A percentile compares a stretch with the other conserved stretches of the same genome.
These are phyloP conservation scores for Centella asiatica DNA, from an alignment of 129 eudicot species.

Conservation along the genomic window DNA sequence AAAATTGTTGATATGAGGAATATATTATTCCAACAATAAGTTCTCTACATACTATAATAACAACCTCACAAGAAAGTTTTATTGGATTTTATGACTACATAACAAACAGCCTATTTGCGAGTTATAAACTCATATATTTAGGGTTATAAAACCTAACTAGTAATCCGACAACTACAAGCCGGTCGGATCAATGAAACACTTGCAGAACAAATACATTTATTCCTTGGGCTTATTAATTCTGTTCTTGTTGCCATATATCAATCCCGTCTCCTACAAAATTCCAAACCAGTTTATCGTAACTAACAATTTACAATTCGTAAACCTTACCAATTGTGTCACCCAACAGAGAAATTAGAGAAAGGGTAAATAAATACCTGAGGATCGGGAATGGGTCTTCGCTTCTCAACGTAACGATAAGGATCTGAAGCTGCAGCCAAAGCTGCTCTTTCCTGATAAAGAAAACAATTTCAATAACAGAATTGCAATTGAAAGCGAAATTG, in stretches of 20 bases:
- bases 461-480: not conserved
- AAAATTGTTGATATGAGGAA: not conserved
- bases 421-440: constrained; percentile 48
- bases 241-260: constrained; percentile 50
- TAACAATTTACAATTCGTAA: not conserved
- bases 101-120: constrained; percentile 3
- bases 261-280: constrained; percentile 42
- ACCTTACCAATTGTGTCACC: not conserved
- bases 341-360: not conserved
- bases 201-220: constrained; percentile 8
- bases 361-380: constrained; percentile 34
- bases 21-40: not conserved
- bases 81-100: not conserved
- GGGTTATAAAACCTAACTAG: not conserved
- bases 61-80: not conserved
- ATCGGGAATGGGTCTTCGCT: constrained; percentile 53
- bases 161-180: not conserved
- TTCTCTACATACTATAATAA: not conserved
- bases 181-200: not conserved
- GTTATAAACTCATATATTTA: not conserved
- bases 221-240: constrained; percentile 27
- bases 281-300: not conserved
- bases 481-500: not conserved
- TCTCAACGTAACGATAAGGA: constrained; percentile 51
- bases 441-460: constrained; percentile 34